These are phyloP conservation scores for Pyrus betulifolia DNA, from an alignment of 306 rosid genomes.

Conservation along the genomic window DNA sequence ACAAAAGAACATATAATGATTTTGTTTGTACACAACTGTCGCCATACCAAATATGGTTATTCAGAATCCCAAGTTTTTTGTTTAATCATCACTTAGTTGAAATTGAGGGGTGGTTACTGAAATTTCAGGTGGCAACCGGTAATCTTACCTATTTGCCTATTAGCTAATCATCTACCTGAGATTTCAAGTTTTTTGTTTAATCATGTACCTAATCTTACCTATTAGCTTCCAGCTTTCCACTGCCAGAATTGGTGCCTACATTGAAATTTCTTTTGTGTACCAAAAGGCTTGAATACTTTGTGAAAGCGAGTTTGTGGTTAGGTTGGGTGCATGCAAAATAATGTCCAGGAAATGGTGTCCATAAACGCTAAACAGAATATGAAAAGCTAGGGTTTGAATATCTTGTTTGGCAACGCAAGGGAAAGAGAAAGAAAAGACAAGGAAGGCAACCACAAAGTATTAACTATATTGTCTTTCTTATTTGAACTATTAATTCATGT, in stretches of 20 bases:
- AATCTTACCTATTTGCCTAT: background rate
- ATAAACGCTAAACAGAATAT: background rate
- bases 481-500: background rate
- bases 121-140: background rate
- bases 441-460: background rate
- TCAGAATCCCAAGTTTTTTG: background rate
- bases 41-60: background rate
- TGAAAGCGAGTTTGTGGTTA: background rate
- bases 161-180: too few species aligned
- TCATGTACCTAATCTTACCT: background rate
- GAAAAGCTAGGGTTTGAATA: background rate
- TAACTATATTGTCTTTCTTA: background rate
- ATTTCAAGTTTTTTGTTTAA: background rate
- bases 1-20: background rate
- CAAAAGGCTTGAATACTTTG: background rate
- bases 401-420: background rate
- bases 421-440: background rate
- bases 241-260: background rate
- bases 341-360: background rate
- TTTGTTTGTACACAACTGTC: background rate
- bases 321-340: background rate
- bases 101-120: background rate
- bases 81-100: background rate
- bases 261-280: background rate
- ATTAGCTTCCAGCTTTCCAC: background rate